Base-by-base conservation (phyloP, 345 rosid species). In the Gossypium rotundifolium region DNA sequence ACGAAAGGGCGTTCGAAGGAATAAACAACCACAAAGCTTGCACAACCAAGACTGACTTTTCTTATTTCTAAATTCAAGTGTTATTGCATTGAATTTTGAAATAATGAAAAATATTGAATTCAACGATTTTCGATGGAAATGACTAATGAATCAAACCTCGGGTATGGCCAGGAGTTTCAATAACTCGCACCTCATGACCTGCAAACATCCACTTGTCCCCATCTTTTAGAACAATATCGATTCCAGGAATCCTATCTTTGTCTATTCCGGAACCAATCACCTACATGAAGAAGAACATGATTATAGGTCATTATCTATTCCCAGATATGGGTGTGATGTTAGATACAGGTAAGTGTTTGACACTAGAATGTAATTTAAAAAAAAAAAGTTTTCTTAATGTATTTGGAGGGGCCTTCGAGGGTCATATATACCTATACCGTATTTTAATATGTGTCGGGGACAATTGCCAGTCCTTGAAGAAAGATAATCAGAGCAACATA, bases 161-260 rank as follows among this genome's bases (percentile, higher is more conserved):
- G 22, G 98, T 93, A 79, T 90, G 97, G 42, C 98, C 98, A 77
- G 99, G 99, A 82, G 98, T 96, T 74, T 89, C 92, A 76, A 96
- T 86, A 65, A 96, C 76, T 27, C 79, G 86, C 79, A 84, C 97
- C 83, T 93, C 99, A 81, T 96, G 99, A 66, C 98, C 98, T 29
- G 96, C 98, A 81, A 96, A 96, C 98, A 93, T 96, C 99, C 99
- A 96, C 72, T 84, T 93, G 74, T 96, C 99, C 74, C 89, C 87
- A 85, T 90, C 96, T 57, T 85, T 90, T 74, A 96, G 83, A 77
- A 70, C 86, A 72, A 93, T 93, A 79, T 96, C 99, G 76, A 96
- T 90, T 46, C 95, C 99, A 33, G 99, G 97, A 81, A 90, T 93
- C 68, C 90, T 85, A 61, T 90, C 93, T 79, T 77, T 85, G 82